Conservation (phyloP, 2,329 filamentous ascomycete genomes). For the Nigrospora sphaerica region DNA sequence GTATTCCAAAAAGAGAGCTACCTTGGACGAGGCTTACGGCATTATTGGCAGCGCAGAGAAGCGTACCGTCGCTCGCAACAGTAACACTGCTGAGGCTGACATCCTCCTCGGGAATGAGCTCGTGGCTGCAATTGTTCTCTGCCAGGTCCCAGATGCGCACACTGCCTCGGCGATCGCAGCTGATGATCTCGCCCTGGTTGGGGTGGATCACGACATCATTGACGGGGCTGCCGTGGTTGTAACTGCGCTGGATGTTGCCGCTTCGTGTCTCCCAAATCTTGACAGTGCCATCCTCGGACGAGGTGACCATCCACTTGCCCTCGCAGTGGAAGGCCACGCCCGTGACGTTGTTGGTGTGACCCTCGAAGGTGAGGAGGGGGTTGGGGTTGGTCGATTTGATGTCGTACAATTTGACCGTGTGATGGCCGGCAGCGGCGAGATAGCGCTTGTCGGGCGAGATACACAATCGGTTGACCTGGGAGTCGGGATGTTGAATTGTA, state of each 20-base stretch:
- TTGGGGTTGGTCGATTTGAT: slow-evolving; percentile 98
- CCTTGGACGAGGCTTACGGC: slow-evolving; percentile 44
- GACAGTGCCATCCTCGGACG: slow-evolving; percentile 90
- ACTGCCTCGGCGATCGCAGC: slow-evolving; percentile 86
- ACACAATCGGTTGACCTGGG: slow-evolving; percentile 95
- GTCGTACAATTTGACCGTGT: slow-evolving; percentile 95
- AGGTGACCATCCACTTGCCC: slow-evolving; percentile 99
- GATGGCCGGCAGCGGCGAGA: slow-evolving; percentile 71
- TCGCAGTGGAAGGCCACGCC: slow-evolving; percentile 97
- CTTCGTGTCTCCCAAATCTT: slow-evolving; percentile 94
- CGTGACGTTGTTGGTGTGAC: slow-evolving; percentile 92
- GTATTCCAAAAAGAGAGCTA: background rate
- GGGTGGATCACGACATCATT: slow-evolving; percentile 99
- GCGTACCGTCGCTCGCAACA: slow-evolving; percentile 86
- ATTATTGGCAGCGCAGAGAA: slow-evolving; percentile 91
- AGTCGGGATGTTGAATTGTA: slow-evolving; percentile 96
- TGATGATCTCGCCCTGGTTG: slow-evolving; percentile 97
- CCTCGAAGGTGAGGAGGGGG: slow-evolving; percentile 87
- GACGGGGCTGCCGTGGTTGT: slow-evolving; percentile 79
- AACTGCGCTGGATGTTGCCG: slow-evolving; percentile 84
- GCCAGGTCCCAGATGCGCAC: slow-evolving; percentile 94
- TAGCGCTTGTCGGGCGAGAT: slow-evolving; percentile 98
- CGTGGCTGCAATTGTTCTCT: slow-evolving; percentile 94
- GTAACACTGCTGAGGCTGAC: slow-evolving; percentile 91
- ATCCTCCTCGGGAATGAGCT: slow-evolving; percentile 93